phyloP scores from a whole-genome alignment of 75 land plant genomes.

The Sequoia sempervirens region DNA sequence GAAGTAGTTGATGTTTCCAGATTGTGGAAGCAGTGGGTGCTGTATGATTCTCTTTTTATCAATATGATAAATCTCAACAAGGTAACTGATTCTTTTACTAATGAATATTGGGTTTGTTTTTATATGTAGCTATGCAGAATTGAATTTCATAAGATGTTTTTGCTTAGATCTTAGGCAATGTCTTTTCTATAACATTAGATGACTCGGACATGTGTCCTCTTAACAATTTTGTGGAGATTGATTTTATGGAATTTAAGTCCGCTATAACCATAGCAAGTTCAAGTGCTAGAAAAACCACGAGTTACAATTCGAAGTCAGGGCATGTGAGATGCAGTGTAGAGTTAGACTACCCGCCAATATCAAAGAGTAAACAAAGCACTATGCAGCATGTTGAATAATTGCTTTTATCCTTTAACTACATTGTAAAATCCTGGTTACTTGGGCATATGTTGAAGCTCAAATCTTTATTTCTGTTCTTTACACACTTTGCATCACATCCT shows the following conservation, averaged over 20 bases:
- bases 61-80: neutral
- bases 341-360: too few species aligned
- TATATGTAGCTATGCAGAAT: neutral
- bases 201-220: neutral
- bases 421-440: too few species aligned
- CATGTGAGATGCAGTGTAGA: neutral
- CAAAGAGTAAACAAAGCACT: too few species aligned
- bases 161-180: neutral
- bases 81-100: neutral
- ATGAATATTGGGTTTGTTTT: neutral
- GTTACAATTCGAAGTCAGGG: neutral
- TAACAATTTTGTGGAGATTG: neutral
- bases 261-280: neutral
- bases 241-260: neutral
- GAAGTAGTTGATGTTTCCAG: neutral
- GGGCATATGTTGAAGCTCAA: too few species aligned
- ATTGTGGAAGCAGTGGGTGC: neutral
- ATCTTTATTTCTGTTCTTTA: too few species aligned
- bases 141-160: neutral
- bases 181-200: neutral
- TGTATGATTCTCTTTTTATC: neutral
- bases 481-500: too few species aligned
- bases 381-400: too few species aligned
- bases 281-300: too few species aligned
- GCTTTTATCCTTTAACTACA: too few species aligned